Conservation (phyloP, 2,329 filamentous ascomycete species). For the Clarireedia hainanense region DNA sequence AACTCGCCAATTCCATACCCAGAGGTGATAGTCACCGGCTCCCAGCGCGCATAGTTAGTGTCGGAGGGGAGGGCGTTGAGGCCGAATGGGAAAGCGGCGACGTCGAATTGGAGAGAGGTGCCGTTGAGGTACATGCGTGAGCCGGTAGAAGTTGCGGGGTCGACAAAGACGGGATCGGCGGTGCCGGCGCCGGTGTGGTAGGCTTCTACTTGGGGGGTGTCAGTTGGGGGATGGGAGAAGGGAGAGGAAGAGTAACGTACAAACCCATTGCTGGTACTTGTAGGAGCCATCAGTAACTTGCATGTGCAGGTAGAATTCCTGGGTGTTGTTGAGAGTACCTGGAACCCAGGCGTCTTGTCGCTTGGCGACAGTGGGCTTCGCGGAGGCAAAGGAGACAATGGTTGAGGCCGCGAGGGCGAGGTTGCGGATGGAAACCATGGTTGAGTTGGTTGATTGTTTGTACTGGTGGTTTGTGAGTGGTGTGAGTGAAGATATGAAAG, state of each 20-base stretch:
- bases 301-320: conserved; percentile 21
- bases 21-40: conserved; percentile 10
- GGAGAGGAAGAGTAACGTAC: conserved; percentile 7
- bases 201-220: conserved; percentile 15
- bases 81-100: conserved; percentile 13
- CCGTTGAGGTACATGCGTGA: conserved; percentile 18
- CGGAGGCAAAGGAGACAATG: conserved; percentile 10
- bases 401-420: conserved; percentile 13
- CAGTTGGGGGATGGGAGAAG: neutral
- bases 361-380: conserved; percentile 3
- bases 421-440: conserved; percentile 15
- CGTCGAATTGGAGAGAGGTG: conserved; percentile 21
- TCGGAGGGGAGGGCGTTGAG: conserved; percentile 18
- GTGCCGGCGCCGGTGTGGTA: conserved; percentile 21
- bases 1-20: conserved; percentile 15
- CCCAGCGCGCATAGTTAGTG: conserved; percentile 17
- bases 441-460: neutral
- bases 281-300: conserved; percentile 5
- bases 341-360: conserved; percentile 13
- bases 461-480: neutral
- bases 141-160: neutral
- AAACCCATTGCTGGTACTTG: conserved; percentile 14
- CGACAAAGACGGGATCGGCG: conserved; percentile 19
- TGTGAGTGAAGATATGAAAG: neutral
- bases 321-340: conserved; percentile 20